Base-by-base conservation (phyloP, 176 grass and related monocot genomes). In the Paspalum notatum region DNA sequence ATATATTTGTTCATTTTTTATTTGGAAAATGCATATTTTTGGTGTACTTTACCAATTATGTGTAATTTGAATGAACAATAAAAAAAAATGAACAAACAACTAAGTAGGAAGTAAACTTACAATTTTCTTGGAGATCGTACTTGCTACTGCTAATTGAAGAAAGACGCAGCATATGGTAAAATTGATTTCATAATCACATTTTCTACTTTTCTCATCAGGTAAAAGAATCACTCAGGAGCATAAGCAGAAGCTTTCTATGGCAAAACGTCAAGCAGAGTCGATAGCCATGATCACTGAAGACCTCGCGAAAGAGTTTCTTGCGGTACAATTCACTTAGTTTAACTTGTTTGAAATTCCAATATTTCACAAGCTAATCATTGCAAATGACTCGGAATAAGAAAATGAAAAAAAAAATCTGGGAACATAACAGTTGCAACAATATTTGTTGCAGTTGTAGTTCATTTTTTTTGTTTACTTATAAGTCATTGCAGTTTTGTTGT, bases 241-340 rank as follows among this genome's bases (percentile, higher is more conserved):
- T 61, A 89, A 81, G 67, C 53, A 54, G 40, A 55, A 76, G 77
- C 39, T 98, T 21, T 44, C 15, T 52, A 81, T 77, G 71, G 92
- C 88, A 46, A 93, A 98, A 81, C 77, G 71, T 24, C 71, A 80
- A 81, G 95, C 92, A 75, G 92, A 98, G 76, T 95, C 95, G 41
- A 52, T 98, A 81, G 80, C 88, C 78, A 51, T 84, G 62, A 87
- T 95, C n/a, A 93, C 92, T 22, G 18, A 98, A 46, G 70, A 91
- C 16, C 84, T 94, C 67, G 84, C 48, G 24, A 56, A 84, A 79
- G 84, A 85, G 49, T 98, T 98, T 87, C 22, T 32, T 72, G 53
- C 75, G 92, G 95, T 97, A 68, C 45, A 50, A n/a, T 15, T 76
- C 48, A 66, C 46, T 50, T 79, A 80, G 66, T 18, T 88, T 24